A percentile compares a stretch with the other conserved stretches of the same genome.
Conservation (phyloP, 768 basidiomycete species). For the Trametes sanguinea region DNA sequence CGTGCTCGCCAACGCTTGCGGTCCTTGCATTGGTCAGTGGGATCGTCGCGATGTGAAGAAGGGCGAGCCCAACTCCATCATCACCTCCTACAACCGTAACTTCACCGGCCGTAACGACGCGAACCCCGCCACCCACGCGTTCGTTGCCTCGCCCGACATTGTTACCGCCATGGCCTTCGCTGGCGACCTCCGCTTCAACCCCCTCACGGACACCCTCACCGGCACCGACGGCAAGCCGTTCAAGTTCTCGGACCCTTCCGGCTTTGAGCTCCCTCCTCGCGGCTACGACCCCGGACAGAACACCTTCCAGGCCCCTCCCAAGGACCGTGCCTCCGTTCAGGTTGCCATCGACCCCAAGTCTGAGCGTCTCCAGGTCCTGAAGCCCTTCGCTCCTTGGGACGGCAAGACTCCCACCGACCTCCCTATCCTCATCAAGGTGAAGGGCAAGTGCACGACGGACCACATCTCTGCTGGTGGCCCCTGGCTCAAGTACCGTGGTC, state of each 20-base stretch:
- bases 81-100: conserved; percentile 99
- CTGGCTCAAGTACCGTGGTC: conserved; percentile 99
- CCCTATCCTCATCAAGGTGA: conserved; percentile 96
- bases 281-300: conserved; percentile 97
- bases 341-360: conserved; percentile 86
- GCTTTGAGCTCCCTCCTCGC: conserved; percentile 89
- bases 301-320: conserved; percentile 95
- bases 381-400: conserved; percentile 91
- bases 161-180: conserved; percentile 98
- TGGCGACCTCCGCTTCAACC: conserved; percentile 95
- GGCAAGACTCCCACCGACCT: conserved; percentile 88
- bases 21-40: conserved; percentile 99
- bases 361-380: conserved; percentile 88
- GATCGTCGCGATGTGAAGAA: conserved; percentile 96
- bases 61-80: conserved; percentile 97
- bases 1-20: conserved; percentile 97
- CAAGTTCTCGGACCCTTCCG: conserved; percentile 92
- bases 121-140: conserved; percentile 98
- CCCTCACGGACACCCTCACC: conserved; percentile 83
- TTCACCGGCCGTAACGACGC: conserved; percentile 99
- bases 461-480: conserved; percentile 98
- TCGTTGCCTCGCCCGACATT: conserved; percentile 91
- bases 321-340: conserved; percentile 76
- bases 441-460: conserved; percentile 99
- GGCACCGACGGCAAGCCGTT: conserved; percentile 94